These are phyloP conservation scores for Nannochloropsis limnetica DNA, from an alignment of 352 stramenopile genomes.

Conservation along the genomic window DNA sequence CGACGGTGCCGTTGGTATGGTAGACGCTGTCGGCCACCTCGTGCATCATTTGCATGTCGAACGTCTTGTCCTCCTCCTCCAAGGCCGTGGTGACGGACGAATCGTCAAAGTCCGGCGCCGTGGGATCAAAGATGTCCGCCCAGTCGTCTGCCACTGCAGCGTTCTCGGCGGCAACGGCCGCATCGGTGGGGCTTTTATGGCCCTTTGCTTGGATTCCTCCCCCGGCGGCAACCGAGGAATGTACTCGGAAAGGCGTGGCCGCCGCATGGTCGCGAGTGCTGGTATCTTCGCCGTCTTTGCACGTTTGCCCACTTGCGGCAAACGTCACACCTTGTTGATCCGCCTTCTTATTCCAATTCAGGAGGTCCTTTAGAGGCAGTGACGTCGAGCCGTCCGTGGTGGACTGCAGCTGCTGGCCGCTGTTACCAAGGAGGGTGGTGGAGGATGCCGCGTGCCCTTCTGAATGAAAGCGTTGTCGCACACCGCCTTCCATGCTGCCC, in stretches of 20 bases:
- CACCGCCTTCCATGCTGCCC: not conserved
- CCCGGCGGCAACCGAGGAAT: not conserved
- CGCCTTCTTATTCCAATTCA: too few species aligned
- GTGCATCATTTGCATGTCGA: conserved; percentile 32
- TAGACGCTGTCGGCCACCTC: conserved; percentile 18
- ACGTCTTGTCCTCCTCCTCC: not conserved
- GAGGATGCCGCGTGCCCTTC: not conserved
- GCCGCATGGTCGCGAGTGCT: not conserved
- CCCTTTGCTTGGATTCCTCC: not conserved
- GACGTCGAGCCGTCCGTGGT: too few species aligned
- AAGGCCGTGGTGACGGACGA: not conserved
- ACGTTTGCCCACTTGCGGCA: too few species aligned
- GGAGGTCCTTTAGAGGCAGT: too few species aligned
- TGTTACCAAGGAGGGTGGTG: too few species aligned
- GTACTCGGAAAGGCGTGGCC: not conserved
- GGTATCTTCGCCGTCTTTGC: too few species aligned
- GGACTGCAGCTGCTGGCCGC: too few species aligned
- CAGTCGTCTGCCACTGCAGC: not conserved
- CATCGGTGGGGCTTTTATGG: not conserved
- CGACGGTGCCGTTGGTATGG: not conserved
- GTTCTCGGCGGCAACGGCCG: not conserved
- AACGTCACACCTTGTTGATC: too few species aligned
- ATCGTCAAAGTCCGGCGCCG: not conserved
- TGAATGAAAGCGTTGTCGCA: not conserved
- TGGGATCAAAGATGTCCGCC: not conserved